Evolutionary conservation across 2,329 filamentous ascomycete genomes (phyloP).

Genomic region (Microsporum ferrugineum): DNA sequence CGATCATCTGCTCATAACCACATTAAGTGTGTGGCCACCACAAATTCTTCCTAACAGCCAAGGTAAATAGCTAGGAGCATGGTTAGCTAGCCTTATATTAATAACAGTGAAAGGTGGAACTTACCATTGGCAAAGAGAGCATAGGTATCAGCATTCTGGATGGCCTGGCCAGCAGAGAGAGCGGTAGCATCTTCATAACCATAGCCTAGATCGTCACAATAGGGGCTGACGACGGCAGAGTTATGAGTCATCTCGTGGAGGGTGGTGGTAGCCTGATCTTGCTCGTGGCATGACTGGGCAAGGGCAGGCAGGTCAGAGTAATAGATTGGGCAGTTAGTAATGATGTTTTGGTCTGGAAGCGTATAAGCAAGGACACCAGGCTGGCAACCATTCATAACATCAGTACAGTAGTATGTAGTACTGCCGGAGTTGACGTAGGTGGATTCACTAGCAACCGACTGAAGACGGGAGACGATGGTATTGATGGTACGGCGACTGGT

Average conservation of each 20-base stretch:
- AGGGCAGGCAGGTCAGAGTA: conserved; percentile 38
- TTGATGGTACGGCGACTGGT: conserved; percentile 36
- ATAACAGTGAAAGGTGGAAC: conserved; percentile 8
- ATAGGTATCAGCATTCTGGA: conserved; percentile 54
- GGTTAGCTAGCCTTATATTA: neutral
- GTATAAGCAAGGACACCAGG: conserved; percentile 51
- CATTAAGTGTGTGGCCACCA: neutral
- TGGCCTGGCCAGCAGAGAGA: conserved; percentile 40
- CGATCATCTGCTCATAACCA: too few relatives aligned
- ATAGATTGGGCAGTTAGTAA: conserved; percentile 54
- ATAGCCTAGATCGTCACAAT: conserved; percentile 49
- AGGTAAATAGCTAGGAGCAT: neutral
- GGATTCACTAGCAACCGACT: conserved; percentile 46
- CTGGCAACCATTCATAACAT: conserved; percentile 44
- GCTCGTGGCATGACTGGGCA: conserved; percentile 45
- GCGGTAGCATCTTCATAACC: conserved; percentile 42
- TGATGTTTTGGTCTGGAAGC: conserved; percentile 41
- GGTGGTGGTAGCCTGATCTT: conserved; percentile 55
- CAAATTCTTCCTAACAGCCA: neutral
- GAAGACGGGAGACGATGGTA: conserved; percentile 42
- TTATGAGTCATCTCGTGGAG: conserved; percentile 57
- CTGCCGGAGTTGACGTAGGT: conserved; percentile 37
- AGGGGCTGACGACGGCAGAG: conserved; percentile 41
- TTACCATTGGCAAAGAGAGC: conserved; percentile 43
- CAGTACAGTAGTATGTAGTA: conserved; percentile 50